Evolutionary conservation across 345 rosid genomes (phyloP).

Genomic region (Eucalyptus polyanthemos): DNA sequence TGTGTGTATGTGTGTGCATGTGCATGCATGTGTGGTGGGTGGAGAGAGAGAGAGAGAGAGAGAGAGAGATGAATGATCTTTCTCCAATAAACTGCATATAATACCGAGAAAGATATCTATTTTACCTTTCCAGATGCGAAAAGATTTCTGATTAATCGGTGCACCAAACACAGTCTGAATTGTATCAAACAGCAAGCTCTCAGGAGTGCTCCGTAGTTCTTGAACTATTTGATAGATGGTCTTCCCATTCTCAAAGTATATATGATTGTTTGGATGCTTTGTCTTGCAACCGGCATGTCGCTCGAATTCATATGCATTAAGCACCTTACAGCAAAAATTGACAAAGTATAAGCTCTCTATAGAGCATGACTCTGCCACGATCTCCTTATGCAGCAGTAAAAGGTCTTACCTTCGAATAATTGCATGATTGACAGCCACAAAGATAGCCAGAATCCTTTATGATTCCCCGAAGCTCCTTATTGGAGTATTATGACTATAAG

Average conservation of each 20-base stretch:
- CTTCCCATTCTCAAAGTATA: constrained; percentile 90
- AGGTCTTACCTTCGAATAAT: constrained; percentile 57
- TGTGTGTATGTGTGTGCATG: background rate
- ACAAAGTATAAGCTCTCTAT: background rate
- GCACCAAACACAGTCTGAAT: constrained; percentile 79
- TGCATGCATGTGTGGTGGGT: background rate
- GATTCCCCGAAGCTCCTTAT: constrained; percentile 68
- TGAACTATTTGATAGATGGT: constrained; percentile 93
- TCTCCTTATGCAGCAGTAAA: background rate
- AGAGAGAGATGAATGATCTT: background rate
- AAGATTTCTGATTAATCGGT: constrained; percentile 83
- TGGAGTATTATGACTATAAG: constrained; percentile 6
- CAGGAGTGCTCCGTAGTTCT: constrained; percentile 74
- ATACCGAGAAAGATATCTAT: background rate
- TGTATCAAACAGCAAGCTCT: constrained; percentile 56
- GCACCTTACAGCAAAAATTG: constrained; percentile 24
- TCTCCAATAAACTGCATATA: background rate
- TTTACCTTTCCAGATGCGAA: constrained; percentile 85
- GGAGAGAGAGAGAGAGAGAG: background rate
- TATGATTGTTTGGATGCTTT: constrained; percentile 93
- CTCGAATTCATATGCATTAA: constrained; percentile 87
- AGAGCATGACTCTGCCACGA: background rate
- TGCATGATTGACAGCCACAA: constrained; percentile 78
- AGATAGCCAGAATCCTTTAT: constrained; percentile 91
- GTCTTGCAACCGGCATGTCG: constrained; percentile 90